Percentiles rank a stretch among this genome's conserved stretches.
These are phyloP conservation scores for Vigna angularis DNA, from an alignment of 306 rosid species.

Conservation along the genomic window DNA sequence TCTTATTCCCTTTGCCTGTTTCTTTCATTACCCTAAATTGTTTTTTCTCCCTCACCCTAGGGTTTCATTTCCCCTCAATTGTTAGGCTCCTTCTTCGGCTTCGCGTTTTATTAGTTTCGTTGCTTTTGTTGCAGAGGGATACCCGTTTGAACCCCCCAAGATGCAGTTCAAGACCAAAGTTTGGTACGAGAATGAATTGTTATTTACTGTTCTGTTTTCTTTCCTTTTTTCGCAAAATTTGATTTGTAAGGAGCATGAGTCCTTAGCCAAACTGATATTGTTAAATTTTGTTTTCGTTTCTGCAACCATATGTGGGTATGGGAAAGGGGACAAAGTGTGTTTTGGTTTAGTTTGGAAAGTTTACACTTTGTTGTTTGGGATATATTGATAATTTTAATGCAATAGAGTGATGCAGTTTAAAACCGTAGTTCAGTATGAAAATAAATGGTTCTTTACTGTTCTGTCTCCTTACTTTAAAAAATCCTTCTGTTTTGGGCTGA, in stretches of 20 bases:
- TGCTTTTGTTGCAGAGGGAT: constrained; percentile 73
- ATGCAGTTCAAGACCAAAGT: constrained; percentile 95
- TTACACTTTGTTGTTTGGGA: constrained; percentile 8
- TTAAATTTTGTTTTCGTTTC: not conserved
- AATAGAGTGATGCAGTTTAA: constrained; percentile 29
- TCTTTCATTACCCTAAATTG: not conserved
- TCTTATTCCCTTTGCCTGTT: not conserved
- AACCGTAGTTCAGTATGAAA: constrained; percentile 81
- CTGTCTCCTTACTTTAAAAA: not conserved
- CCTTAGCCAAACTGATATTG: not conserved
- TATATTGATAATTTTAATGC: not conserved
- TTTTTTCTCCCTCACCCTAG: not conserved
- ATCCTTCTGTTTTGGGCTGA: not conserved
- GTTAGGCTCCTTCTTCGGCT: not conserved
- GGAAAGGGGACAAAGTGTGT: not conserved
- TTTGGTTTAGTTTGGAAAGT: constrained; percentile 9
- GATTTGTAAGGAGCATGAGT: not conserved
- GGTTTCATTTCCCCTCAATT: constrained; percentile 34
- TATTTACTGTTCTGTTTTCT: not conserved
- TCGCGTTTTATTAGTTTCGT: not conserved
- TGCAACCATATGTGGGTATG: not conserved
- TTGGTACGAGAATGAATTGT: constrained; percentile 58
- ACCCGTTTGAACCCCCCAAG: constrained; percentile 98
- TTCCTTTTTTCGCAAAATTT: not conserved
- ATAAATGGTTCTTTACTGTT: constrained; percentile 6